Evolutionary conservation across 73 alveolate species (phyloP), one percentile per base, ranked within the genome.

Genomic region (Stentor roeselii): DNA sequence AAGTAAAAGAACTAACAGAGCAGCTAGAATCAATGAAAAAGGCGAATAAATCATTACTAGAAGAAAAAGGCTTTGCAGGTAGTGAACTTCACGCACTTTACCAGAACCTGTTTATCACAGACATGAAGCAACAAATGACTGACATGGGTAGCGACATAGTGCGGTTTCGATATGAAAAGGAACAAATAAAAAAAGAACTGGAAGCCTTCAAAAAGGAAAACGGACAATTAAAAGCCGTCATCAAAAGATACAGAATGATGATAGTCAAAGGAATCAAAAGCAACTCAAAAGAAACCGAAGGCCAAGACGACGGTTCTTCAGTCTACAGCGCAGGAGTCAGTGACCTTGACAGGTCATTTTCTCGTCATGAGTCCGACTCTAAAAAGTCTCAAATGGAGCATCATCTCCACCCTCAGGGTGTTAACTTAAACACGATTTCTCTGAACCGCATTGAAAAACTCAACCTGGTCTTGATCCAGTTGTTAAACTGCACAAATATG

Each of bases 91-190:
- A 67, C 41, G 80, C 80, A 27, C 41, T 67, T 15, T 67, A 67
- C 34, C 80, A 67, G 2, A 40, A 67, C 41, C 41, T 67, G 11
- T 67, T 67, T 40, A 21, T 67, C 41, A 67, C 80, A 27, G 80
- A 67, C 37, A 21, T 67, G 42, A 67, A 67, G 41, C 80, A 67
- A 30, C 80, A 67, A 67, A 67, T 67, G 80, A 67, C 21, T 67
- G 80, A 67, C 11, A 67, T 21, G 37, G 34, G 27, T 11, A 21
- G 34, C n/a, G 80, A 67, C n/a, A 32, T 32, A 32, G 37, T 40
- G 34, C 21, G 34, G 34, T 21, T 67, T 40, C 21, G 80, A 32
- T 67, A 36, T 27, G 21, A 67, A 2, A 21, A 34, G 37, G 80
- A 21, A 21, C 80, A 67, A 67, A 67, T 32, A 21, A 67, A 21